Base-by-base conservation (phyloP, 2,329 filamentous ascomycete species). In the Sclerotinia borealis region DNA sequence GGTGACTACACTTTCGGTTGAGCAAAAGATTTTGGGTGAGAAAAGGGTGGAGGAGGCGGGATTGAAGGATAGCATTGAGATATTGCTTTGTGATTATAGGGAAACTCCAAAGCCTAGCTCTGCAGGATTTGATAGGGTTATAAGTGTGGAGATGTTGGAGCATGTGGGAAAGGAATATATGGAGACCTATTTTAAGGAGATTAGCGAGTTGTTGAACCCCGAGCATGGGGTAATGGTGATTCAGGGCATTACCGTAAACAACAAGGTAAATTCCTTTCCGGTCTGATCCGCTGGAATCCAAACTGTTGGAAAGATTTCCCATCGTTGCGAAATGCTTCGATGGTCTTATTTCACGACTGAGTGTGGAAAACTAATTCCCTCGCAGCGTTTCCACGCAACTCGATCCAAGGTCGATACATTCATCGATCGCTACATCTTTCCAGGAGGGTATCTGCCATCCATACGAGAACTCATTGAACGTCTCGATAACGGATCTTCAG, bases 111-210 rank as follows among this genome's bases (percentile, higher is more conserved):
- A 80, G 0, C 81, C 83, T 0, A 76, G 77, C 31, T 29, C 48
- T 17, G 76, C 73, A 1, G 76, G 78, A 0, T 91, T 84, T 68
- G 88, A 91, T 75, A 89, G 89, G 71, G 79, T 90, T 13, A 80
- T 90, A 5, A 88, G 85, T 13, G 88, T 90, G 63, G 88, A 90
- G 72, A 91, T 91, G 88, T 77, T 90, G 29, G 88, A 91, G 75
- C 85, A 86, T 1, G 88, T 90, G 0, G 88, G 88, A 1, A 78
- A 81, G 61, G 84, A 88, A 68, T 89, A 82, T 67, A 74, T 91
- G 43, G 77, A 79, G 17, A 85, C 81, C 1, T 91, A 90, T 71
- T 91, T 91, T 71, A 76, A 78, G 31, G 82, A 81, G 66, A 78
- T 91, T 39, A 78, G 37, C 83, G 76, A 89, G 67, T 77, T 78